These are phyloP conservation scores for Oryza officinalis DNA, from an alignment of 176 grass and related monocot genomes.

Conservation along the genomic window DNA sequence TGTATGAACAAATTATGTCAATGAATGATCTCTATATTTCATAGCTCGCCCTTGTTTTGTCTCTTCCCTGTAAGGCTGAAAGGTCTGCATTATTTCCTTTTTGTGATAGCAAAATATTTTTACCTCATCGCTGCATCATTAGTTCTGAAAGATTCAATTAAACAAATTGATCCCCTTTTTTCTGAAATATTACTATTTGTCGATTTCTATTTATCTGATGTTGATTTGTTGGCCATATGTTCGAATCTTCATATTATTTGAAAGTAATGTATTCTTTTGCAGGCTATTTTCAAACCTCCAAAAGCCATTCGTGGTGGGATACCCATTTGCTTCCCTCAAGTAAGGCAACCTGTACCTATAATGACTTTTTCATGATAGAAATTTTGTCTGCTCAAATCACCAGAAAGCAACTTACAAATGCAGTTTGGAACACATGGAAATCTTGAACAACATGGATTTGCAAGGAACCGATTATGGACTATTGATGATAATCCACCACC, in stretches of 20 bases:
- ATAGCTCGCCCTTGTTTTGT: neutral
- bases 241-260: neutral
- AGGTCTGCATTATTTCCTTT: neutral
- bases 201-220: neutral
- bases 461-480: constrained; percentile 67
- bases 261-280: constrained; percentile 32
- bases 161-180: neutral
- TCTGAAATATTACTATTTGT: neutral
- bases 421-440: constrained; percentile 88
- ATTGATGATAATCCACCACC: constrained; percentile 80
- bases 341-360: constrained; percentile 48
- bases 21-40: neutral
- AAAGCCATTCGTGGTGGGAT: constrained; percentile 90
- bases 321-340: constrained; percentile 96
- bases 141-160: neutral
- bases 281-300: constrained; percentile 86
- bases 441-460: constrained; percentile 93
- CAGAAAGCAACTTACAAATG: constrained; percentile 33
- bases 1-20: neutral
- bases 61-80: neutral
- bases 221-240: neutral
- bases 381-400: neutral
- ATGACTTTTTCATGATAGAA: constrained; percentile 21
- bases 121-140: neutral
- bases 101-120: neutral